phyloP scores from a whole-genome alignment of 352 stramenopile species.

The Phytophthora foliorum region DNA sequence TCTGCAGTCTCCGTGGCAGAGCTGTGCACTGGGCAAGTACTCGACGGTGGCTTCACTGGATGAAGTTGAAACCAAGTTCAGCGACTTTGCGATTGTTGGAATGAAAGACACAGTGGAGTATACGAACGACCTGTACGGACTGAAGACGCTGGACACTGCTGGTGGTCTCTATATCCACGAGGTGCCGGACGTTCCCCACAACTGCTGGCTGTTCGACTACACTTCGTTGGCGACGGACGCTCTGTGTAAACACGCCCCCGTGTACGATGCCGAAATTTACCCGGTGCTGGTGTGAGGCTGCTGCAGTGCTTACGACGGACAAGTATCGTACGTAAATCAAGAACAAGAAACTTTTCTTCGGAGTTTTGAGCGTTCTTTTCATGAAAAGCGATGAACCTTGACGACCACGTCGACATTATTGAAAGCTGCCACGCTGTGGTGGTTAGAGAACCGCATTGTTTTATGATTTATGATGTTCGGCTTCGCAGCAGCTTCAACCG shows the following conservation, averaged over 20 bases:
- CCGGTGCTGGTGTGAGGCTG: constrained; percentile 34
- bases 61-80: constrained; percentile 46
- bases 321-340: too few relatives aligned
- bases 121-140: constrained; percentile 45
- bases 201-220: constrained; percentile 56
- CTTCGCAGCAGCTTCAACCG: neutral
- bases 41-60: constrained; percentile 37
- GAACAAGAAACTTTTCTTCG: too few relatives aligned
- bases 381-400: too few relatives aligned
- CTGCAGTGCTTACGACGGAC: neutral
- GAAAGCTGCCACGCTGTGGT: too few relatives aligned
- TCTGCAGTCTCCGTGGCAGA: constrained; percentile 54
- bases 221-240: constrained; percentile 39
- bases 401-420: too few relatives aligned
- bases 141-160: constrained; percentile 45
- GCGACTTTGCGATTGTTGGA: constrained; percentile 31
- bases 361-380: too few relatives aligned
- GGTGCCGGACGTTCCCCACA: constrained; percentile 45
- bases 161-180: constrained; percentile 36
- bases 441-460: too few relatives aligned
- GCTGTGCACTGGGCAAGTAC: constrained; percentile 48
- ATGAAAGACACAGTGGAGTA: constrained; percentile 54
- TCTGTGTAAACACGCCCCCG: constrained; percentile 36
- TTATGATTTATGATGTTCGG: too few relatives aligned
- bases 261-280: constrained; percentile 44